These are phyloP conservation scores for Eimeria nieschulzi DNA, from an alignment of 169 alveolate genomes.

Conservation along the genomic window DNA sequence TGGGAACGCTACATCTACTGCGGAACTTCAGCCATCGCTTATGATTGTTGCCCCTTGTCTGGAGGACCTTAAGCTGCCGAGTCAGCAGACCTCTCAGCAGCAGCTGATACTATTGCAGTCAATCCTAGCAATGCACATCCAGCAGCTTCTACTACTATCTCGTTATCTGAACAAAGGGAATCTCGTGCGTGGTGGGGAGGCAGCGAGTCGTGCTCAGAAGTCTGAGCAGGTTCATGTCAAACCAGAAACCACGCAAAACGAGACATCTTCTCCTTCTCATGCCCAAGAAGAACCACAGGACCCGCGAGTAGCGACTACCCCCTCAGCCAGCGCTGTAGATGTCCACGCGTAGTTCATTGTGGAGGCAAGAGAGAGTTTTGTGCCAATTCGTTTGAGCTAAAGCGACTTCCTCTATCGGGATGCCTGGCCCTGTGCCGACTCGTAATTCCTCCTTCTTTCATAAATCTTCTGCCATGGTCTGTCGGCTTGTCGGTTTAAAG, in stretches of 20 bases:
- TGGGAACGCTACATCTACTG: conserved; percentile 59
- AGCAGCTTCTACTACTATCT: conserved; percentile 63
- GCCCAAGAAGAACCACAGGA: conserved; percentile 5
- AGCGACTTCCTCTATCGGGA: conserved; percentile 38
- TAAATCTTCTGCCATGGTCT: neutral
- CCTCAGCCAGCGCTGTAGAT: conserved; percentile 1
- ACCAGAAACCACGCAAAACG: conserved; percentile 22
- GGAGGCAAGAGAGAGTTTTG: neutral
- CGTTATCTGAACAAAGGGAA: conserved; percentile 52
- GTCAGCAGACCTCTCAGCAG: conserved; percentile 62
- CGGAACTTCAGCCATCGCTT: conserved; percentile 58
- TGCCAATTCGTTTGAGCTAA: conserved; percentile 65
- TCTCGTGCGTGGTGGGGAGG: conserved; percentile 4
- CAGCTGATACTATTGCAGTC: conserved; percentile 61
- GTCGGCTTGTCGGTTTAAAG: conserved; percentile 42
- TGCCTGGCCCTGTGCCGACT: conserved; percentile 30
- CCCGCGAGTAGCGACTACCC: conserved; percentile 4
- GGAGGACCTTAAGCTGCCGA: conserved; percentile 60
- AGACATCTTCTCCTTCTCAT: neutral
- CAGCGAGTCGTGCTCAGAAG: neutral
- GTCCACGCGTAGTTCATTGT: conserved; percentile 42
- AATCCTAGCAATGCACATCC: conserved; percentile 63
- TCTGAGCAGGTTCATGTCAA: conserved; percentile 12
- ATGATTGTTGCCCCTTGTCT: conserved; percentile 66
- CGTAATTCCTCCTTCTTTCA: neutral